Evolutionary conservation across 2,329 filamentous ascomycete genomes (phyloP).

Genomic region (Diplodia scrobiculata): DNA sequence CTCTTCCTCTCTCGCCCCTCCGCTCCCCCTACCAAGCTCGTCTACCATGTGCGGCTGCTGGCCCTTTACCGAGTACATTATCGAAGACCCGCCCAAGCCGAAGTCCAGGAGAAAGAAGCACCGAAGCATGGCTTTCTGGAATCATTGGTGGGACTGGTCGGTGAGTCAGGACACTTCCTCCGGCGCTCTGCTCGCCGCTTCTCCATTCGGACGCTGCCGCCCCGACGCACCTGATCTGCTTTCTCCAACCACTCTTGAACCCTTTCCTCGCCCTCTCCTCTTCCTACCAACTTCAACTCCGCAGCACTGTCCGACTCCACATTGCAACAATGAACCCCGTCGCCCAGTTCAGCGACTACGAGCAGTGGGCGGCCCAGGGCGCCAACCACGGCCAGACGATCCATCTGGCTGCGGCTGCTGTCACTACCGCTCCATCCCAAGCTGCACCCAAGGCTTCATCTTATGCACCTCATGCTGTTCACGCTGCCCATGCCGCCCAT

Average conservation of each 20-base stretch:
- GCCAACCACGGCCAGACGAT: conserved; percentile 3
- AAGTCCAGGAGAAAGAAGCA: conserved; percentile 3
- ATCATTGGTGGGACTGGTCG: neutral
- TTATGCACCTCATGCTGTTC: neutral
- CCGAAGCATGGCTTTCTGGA: neutral
- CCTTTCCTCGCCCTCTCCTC: neutral
- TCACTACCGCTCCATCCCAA: neutral
- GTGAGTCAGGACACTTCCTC: neutral
- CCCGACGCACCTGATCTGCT: neutral
- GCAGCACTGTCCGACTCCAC: neutral
- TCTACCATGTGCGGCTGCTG: conserved; percentile 18
- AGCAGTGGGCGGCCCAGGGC: conserved; percentile 4
- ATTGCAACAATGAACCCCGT: conserved; percentile 11
- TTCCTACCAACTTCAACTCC: conserved; percentile 2
- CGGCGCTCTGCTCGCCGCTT: neutral
- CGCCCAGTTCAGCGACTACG: conserved; percentile 11
- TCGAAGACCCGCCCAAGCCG: conserved; percentile 24
- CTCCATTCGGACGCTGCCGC: neutral
- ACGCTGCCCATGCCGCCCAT: neutral
- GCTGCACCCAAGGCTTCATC: neutral
- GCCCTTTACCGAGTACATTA: conserved; percentile 23
- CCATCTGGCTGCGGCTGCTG: neutral
- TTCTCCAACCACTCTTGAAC: neutral
- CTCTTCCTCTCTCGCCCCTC: neutral
- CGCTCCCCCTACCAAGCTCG: neutral